These are phyloP conservation scores for Nicotiana paniculata DNA, from an alignment of 257 asterid species.

Conservation along the genomic window DNA sequence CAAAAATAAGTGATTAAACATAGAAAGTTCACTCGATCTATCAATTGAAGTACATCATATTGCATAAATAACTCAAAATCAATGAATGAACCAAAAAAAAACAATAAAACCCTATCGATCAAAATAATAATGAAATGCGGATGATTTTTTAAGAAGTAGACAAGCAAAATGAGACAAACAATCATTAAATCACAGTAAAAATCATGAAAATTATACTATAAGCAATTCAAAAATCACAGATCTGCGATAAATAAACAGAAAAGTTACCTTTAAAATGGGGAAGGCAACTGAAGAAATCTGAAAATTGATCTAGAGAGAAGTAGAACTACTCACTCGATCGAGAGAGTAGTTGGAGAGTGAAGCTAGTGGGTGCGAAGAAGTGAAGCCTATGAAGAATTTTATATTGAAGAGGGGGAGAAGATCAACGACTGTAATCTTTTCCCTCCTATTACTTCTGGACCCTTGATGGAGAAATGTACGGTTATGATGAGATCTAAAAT, in stretches of 20 bases:
- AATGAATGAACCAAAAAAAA: neutral
- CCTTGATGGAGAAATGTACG: slow-evolving; percentile 7
- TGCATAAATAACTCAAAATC: neutral
- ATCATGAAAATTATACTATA: neutral
- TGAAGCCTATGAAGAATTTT: slow-evolving; percentile 25
- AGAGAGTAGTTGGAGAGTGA: slow-evolving; percentile 16
- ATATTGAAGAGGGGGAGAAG: slow-evolving; percentile 25
- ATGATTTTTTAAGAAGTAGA: neutral
- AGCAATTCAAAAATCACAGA: slow-evolving; percentile 7
- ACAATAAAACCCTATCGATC: neutral
- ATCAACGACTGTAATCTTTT: slow-evolving; percentile 38
- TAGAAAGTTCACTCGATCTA: neutral
- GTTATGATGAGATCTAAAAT: slow-evolving; percentile 19
- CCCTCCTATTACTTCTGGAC: slow-evolving; percentile 37
- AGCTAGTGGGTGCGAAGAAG: slow-evolving; percentile 11
- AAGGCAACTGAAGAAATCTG: neutral
- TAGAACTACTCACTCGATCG: slow-evolving; percentile 18
- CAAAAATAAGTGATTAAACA: neutral
- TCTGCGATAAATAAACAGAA: neutral
- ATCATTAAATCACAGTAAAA: neutral
- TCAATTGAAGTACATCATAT: neutral
- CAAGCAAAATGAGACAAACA: neutral
- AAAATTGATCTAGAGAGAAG: slow-evolving; percentile 14
- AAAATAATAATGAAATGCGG: neutral
- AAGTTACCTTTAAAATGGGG: slow-evolving; percentile 23